These are phyloP conservation scores for Ogataea nonfermentans DNA, from an alignment of 805 yeast species.

Conservation along the genomic window DNA sequence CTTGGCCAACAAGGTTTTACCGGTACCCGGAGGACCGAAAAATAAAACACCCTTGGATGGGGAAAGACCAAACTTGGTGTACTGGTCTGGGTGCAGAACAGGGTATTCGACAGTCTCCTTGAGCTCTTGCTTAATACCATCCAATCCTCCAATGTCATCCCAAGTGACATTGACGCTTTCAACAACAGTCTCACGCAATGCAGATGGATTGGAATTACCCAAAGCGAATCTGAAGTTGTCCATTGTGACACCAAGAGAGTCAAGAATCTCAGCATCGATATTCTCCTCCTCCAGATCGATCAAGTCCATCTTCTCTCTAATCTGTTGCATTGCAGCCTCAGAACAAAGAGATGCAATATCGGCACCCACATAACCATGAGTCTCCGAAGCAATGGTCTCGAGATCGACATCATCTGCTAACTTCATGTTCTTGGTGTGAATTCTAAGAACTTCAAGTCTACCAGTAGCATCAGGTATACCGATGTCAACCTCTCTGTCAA, in stretches of 20 bases:
- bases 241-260: slow-evolving; percentile 97
- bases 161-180: slow-evolving; percentile 98
- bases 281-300: slow-evolving; percentile 95
- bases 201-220: slow-evolving; percentile 98
- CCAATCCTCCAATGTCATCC: slow-evolving; percentile 99
- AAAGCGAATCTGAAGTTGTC: slow-evolving; percentile 97
- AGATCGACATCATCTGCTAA: slow-evolving; percentile 91
- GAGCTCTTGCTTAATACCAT: slow-evolving; percentile 91
- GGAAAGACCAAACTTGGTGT: slow-evolving; percentile 94
- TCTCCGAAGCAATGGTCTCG: slow-evolving; percentile 93
- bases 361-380: slow-evolving; percentile 99
- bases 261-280: slow-evolving; percentile 95
- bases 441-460: slow-evolving; percentile 92
- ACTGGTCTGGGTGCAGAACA: slow-evolving; percentile 97
- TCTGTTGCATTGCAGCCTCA: slow-evolving; percentile 99
- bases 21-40: slow-evolving; percentile 99
- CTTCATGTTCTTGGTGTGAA: slow-evolving; percentile 99
- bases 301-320: slow-evolving; percentile 98
- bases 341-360: slow-evolving; percentile 98
- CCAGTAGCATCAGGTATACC: slow-evolving; percentile 98
- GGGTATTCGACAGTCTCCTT: slow-evolving; percentile 99
- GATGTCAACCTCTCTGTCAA: slow-evolving; percentile 82
- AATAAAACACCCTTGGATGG: slow-evolving; percentile 98
- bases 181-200: slow-evolving; percentile 98
- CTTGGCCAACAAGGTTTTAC: slow-evolving; percentile 96